phyloP scores from a whole-genome alignment of 768 basidiomycete species.

The Rhodocollybia butyracea region DNA sequence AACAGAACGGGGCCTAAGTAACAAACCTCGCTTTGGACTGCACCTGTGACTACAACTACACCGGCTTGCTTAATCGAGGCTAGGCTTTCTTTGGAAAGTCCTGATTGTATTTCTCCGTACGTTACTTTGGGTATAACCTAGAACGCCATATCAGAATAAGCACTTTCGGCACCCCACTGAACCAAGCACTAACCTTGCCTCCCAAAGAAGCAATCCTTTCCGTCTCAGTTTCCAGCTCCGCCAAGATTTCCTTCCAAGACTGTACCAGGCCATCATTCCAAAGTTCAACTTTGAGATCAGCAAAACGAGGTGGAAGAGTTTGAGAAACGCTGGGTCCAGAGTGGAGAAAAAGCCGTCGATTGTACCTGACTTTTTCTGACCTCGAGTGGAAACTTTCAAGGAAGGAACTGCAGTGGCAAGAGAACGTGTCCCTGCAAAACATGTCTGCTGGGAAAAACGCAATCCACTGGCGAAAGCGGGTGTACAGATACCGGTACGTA shows the following conservation, averaged over 20 bases:
- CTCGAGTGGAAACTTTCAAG: background rate
- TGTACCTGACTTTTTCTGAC: background rate
- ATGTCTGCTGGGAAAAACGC: no score
- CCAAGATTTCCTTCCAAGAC: slow-evolving; percentile 55
- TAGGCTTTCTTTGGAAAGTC: slow-evolving; percentile 44
- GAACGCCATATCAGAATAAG: background rate
- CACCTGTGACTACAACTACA: slow-evolving; percentile 54
- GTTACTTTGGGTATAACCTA: slow-evolving; percentile 52
- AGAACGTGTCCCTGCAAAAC: no score
- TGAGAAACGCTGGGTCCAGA: background rate
- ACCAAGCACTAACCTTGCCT: slow-evolving; percentile 35
- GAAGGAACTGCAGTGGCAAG: no score
- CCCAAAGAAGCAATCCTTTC: slow-evolving; percentile 46
- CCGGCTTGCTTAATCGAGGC: slow-evolving; percentile 48
- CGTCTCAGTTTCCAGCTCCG: slow-evolving; percentile 42
- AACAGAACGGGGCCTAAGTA: no score
- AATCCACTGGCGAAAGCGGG: no score
- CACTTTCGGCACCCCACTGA: no score
- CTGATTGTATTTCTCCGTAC: slow-evolving; percentile 41
- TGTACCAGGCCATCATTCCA: slow-evolving; percentile 42
- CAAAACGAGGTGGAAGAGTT: slow-evolving; percentile 52
- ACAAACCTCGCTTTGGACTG: slow-evolving; percentile 49
- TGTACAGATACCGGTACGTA: no score
- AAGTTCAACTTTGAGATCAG: slow-evolving; percentile 54
- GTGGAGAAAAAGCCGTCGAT: slow-evolving; percentile 1